phyloP scores from a whole-genome alignment of 805 yeast species.

The Candida manassasensis region DNA sequence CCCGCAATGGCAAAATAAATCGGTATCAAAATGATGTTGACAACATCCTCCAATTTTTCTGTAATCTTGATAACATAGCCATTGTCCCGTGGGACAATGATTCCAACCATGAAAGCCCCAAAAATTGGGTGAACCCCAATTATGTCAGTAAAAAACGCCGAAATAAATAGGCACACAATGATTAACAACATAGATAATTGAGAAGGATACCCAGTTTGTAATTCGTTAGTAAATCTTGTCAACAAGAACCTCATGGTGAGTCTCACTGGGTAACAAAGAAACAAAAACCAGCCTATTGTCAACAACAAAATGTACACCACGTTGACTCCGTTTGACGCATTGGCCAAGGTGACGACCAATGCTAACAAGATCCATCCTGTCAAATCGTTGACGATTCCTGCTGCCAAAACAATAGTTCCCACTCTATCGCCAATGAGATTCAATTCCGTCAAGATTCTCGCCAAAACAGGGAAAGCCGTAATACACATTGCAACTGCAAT shows the following conservation, averaged over 20 bases:
- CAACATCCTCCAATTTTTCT: constrained; percentile 73
- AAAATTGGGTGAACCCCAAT: constrained; percentile 85
- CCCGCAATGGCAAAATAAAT: constrained; percentile 80
- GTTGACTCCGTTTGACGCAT: constrained; percentile 61
- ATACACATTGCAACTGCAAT: constrained; percentile 81
- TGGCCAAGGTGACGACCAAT: constrained; percentile 69
- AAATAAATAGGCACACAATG: constrained; percentile 51
- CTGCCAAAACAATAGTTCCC: constrained; percentile 68
- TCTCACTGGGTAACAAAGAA: constrained; percentile 56
- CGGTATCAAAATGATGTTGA: constrained; percentile 67
- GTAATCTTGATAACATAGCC: constrained; percentile 67
- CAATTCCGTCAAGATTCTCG: constrained; percentile 71
- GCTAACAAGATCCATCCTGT: constrained; percentile 81
- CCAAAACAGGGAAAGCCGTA: constrained; percentile 82
- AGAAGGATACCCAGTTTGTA: constrained; percentile 57
- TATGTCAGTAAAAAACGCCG: constrained; percentile 77
- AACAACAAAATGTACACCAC: constrained; percentile 66
- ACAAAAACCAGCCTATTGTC: constrained; percentile 63
- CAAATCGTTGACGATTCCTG: constrained; percentile 77
- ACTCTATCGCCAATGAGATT: constrained; percentile 68
- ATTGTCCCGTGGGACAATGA: constrained; percentile 71
- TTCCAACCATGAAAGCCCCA: constrained; percentile 78
- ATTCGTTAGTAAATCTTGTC: constrained; percentile 45
- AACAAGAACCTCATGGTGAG: constrained; percentile 43
- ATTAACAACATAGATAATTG: constrained; percentile 55